Base-by-base conservation (phyloP, 441 rosid genomes). In the Croton laevigatus region DNA sequence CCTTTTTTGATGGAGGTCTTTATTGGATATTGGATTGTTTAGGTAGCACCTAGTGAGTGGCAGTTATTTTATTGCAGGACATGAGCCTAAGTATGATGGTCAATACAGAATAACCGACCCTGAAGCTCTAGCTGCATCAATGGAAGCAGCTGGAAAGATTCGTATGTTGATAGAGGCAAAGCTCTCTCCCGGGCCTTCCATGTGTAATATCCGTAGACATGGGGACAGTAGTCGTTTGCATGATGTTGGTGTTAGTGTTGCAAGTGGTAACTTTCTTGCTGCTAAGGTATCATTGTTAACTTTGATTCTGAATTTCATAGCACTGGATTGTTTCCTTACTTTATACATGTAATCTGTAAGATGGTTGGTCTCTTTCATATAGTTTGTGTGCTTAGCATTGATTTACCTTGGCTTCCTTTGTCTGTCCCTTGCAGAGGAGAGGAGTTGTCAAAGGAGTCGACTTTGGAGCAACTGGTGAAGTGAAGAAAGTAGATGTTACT, bases 211-310 rank as follows among this genome's bases (percentile, higher is more conserved):
- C 32, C 96, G 91, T 23, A 83, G 98, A 42, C 98, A 94, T 75
- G 98, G 97, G 64, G 97, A 91, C 58, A 89, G 76, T 71, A 90
- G 93, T 65, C 97, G 96, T 19, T 82, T 83, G 85, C 97, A 91
- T 73, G 97, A 91, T 72, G 96, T 86, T 9, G 96, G 96, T 71
- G 98, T 94, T 59, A 91, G 94, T 49, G 98, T 94, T 13, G 97
- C 93, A 58, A 90, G 94, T 80, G 98, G 98, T 22, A 94, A 94
- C 83, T 94, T 94, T 81, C 96, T 94, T 75, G 98, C 97, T 32
- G 96, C 98, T 61, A 94, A 94, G 86, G 98, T 94, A 80, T 51
- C 51, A 37, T 32, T 70, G 73, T 4, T 51, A 51, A 45, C 48
- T 37, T 49, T 45, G n/a, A 17, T 65, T 59, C 52, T 4, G 65